Percentiles rank a stretch among this genome's conserved stretches.
phyloP scores from a whole-genome alignment of 2,329 filamentous ascomycete genomes.

The Penicillium sp. region DNA sequence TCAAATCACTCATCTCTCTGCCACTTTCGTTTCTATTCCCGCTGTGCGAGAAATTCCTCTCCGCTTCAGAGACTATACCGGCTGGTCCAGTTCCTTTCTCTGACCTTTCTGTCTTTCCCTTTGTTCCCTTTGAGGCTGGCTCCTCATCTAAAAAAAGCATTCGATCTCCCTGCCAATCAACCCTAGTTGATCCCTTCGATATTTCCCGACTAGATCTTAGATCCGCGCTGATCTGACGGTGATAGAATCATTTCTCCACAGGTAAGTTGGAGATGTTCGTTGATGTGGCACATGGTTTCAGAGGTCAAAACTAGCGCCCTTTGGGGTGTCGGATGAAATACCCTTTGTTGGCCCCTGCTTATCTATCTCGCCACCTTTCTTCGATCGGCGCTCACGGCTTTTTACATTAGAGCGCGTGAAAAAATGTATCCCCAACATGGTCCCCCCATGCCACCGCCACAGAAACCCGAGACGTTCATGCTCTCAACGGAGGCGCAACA shows the following conservation, averaged over 20 bases:
- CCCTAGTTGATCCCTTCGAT: background rate
- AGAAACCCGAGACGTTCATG: constrained; percentile 99
- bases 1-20: constrained; percentile 17
- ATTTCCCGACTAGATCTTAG: background rate
- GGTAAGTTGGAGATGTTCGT: background rate
- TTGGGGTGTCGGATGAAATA: background rate
- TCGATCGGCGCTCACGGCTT: constrained; percentile 20
- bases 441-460: constrained; percentile 82
- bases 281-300: background rate
- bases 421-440: constrained; percentile 73
- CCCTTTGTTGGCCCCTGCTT: constrained; percentile 3
- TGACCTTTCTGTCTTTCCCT: constrained; percentile 27
- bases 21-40: constrained; percentile 33
- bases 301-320: background rate
- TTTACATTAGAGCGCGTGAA: constrained; percentile 7
- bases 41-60: constrained; percentile 33
- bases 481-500: constrained; percentile 96
- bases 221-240: background rate
- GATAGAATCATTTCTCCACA: background rate
- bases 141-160: constrained; percentile 30
- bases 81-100: constrained; percentile 37
- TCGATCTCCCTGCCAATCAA: constrained; percentile 5
- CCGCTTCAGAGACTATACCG: constrained; percentile 31
- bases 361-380: constrained; percentile 19
- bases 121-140: constrained; percentile 36